Percentiles rank a stretch among this genome's conserved stretches.
Evolutionary conservation across 192 early-diverging fungal species (phyloP).

Genomic region (Coemansia sp.): DNA sequence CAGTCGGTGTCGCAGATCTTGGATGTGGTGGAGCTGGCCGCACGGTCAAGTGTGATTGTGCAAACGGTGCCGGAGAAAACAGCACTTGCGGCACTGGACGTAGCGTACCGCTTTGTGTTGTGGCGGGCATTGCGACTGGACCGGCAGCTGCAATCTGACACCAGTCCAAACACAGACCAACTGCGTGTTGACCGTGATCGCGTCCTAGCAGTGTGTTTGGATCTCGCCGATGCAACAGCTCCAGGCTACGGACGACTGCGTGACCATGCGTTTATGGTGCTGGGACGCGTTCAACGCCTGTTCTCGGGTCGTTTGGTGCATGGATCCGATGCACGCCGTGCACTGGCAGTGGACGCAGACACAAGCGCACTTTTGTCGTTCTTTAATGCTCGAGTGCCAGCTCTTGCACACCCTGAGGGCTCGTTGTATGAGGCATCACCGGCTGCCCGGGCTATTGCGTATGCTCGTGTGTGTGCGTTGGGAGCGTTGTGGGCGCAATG

Average conservation of each 20-base stretch:
- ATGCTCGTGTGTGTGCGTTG: constrained; percentile 34
- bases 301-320: constrained; percentile 29
- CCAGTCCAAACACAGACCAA: neutral
- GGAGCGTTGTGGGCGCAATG: constrained; percentile 41
- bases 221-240: constrained; percentile 15
- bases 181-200: constrained; percentile 27
- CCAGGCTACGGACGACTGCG: constrained; percentile 16
- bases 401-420: constrained; percentile 4
- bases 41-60: constrained; percentile 6
- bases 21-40: constrained; percentile 18
- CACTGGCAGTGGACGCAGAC: constrained; percentile 7
- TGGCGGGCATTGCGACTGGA: constrained; percentile 35
- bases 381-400: constrained; percentile 15
- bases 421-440: constrained; percentile 16
- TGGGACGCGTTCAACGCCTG: constrained; percentile 26
- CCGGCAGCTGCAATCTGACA: constrained; percentile 5
- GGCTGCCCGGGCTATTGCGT: constrained; percentile 30
- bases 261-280: constrained; percentile 39
- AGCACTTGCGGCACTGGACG: constrained; percentile 32
- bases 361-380: constrained; percentile 14
- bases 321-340: constrained; percentile 9
- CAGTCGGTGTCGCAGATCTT: constrained; percentile 15
- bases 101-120: constrained; percentile 31
- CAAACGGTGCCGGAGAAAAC: constrained; percentile 20
- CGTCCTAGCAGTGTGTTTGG: constrained; percentile 14